A percentile compares a stretch with the other conserved stretches of the same genome.
Evolutionary conservation across 352 stramenopile genomes (phyloP).

Genomic region (Globisporangium carolinianum): DNA sequence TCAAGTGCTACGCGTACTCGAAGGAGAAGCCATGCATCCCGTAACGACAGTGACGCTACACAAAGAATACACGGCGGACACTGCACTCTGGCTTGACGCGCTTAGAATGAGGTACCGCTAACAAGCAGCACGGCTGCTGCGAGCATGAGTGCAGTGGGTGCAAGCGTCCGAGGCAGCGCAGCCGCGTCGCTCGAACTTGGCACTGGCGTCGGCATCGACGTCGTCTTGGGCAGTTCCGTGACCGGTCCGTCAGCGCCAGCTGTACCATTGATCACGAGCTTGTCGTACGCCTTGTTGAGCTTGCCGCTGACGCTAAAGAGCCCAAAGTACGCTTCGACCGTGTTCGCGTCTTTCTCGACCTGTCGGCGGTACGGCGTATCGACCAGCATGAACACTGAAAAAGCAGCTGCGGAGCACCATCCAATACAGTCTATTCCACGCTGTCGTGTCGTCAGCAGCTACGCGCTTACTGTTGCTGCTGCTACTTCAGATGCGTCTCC

Average conservation of each 20-base stretch:
- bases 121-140: no score
- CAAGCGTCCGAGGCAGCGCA: neutral
- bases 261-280: constrained; percentile 15
- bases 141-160: no score
- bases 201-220: constrained; percentile 1
- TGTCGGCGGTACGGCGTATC: constrained; percentile 19
- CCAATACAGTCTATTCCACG: no score
- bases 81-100: no score
- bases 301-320: constrained; percentile 23
- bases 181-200: neutral
- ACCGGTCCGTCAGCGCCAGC: constrained; percentile 6
- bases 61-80: no score
- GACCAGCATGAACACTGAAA: no score
- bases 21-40: no score
- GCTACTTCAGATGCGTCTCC: neutral
- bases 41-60: no score
- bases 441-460: no score
- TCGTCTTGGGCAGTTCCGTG: neutral
- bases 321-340: constrained; percentile 68
- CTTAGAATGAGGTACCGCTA: no score
- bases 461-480: neutral
- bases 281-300: constrained; percentile 16
- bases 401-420: no score
- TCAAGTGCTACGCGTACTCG: no score
- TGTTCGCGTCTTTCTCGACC: constrained; percentile 16